Conservation (phyloP, 768 basidiomycete species). For the Boletus bicolor region DNA sequence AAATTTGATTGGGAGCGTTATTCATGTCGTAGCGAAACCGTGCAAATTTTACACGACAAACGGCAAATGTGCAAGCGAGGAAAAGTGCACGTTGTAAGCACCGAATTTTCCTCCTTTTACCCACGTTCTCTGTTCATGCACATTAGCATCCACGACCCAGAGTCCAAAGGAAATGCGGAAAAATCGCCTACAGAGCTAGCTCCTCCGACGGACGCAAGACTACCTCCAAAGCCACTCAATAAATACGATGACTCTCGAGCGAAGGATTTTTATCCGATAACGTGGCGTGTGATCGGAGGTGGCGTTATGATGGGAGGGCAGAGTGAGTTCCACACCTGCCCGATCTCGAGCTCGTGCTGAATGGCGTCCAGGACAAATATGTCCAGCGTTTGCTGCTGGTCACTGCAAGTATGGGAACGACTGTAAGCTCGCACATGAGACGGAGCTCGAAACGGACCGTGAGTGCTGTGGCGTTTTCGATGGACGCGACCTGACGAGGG, state of each 20-base stretch:
- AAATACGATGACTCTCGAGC: conserved; percentile 37
- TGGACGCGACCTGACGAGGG: neutral
- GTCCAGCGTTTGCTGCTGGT: conserved; percentile 23
- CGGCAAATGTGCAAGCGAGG: conserved; percentile 50
- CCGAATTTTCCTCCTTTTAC: neutral
- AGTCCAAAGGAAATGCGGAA: neutral
- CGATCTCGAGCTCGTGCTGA: neutral
- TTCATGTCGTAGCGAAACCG: conserved; percentile 45
- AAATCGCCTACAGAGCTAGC: neutral
- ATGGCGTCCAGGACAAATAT: conserved; percentile 21
- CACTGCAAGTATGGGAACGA: conserved; percentile 27
- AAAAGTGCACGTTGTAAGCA: conserved; percentile 58
- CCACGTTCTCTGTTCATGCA: neutral
- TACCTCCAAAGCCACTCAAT: conserved; percentile 29
- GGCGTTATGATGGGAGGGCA: conserved; percentile 63
- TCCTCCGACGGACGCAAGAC: conserved; percentile 5
- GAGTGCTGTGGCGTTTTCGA: neutral
- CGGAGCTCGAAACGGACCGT: conserved; percentile 23
- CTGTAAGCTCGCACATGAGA: conserved; percentile 31
- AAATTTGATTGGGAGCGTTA: neutral
- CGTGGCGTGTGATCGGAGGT: conserved; percentile 76
- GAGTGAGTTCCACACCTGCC: conserved; percentile 18
- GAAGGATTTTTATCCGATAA: conserved; percentile 59
- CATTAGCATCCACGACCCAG: conserved; percentile 45
- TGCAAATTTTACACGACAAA: conserved; percentile 53